Conservation (phyloP, 495 filamentous ascomycete species). For the Penicillium odoratum region DNA sequence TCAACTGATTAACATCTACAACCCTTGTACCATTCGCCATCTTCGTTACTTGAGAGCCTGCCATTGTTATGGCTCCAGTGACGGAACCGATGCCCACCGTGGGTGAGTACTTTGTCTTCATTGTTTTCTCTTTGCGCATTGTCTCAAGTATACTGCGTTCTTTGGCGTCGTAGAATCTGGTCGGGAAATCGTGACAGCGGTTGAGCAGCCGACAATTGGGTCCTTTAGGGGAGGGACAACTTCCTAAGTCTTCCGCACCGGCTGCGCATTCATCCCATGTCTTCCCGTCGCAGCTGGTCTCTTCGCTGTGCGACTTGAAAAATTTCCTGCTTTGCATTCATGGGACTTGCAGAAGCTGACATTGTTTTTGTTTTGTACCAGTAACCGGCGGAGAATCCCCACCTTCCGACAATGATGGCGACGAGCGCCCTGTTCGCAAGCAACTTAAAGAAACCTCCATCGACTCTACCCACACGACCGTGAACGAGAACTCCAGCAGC, state of each 20-base stretch:
- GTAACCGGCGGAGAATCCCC: constrained; percentile 31
- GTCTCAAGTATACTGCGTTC: background rate
- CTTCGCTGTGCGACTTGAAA: background rate
- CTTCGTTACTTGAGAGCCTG: background rate
- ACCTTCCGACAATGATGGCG: constrained; percentile 48
- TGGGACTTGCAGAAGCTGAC: constrained; percentile 10
- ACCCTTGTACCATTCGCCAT: background rate
- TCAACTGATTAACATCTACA: background rate
- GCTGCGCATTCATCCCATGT: background rate
- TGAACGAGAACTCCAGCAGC: constrained; percentile 33
- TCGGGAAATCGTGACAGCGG: background rate
- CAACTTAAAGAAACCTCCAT: constrained; percentile 64
- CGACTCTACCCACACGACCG: constrained; percentile 31
- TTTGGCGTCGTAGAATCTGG: background rate
- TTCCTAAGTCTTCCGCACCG: background rate
- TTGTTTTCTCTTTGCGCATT: background rate
- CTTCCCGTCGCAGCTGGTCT: background rate
- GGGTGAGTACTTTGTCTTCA: background rate
- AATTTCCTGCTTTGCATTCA: background rate
- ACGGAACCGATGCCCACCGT: background rate
- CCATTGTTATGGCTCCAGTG: background rate
- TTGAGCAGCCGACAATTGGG: background rate
- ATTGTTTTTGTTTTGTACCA: constrained; percentile 8
- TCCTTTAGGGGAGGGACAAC: background rate
- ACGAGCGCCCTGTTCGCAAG: constrained; percentile 59